Conservation (phyloP, 345 rosid species). For the Trapa incisa region DNA sequence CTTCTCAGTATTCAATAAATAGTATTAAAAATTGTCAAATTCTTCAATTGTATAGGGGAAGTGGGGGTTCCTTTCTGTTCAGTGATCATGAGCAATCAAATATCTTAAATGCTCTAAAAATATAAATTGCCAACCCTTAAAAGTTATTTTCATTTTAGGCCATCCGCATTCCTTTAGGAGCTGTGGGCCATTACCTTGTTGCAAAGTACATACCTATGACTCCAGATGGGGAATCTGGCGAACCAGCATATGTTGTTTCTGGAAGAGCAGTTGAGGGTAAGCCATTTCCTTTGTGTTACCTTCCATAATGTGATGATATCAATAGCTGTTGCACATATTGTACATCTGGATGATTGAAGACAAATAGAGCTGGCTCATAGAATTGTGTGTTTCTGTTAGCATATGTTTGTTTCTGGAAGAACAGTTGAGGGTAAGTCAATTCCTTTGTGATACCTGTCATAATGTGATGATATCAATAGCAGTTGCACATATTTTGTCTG, state of each 20-base stretch:
- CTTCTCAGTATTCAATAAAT: too few species aligned
- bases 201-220: slow-evolving; percentile 89
- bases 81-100: too few species aligned
- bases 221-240: slow-evolving; percentile 75
- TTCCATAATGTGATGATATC: not conserved
- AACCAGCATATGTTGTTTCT: slow-evolving; percentile 61
- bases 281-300: slow-evolving; percentile 9
- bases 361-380: not conserved
- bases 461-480: not conserved
- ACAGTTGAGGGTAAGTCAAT: slow-evolving; percentile 59
- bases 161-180: slow-evolving; percentile 89
- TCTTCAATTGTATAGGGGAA: too few species aligned
- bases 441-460: not conserved
- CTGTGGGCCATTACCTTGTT: slow-evolving; percentile 68
- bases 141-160: slow-evolving; percentile 27
- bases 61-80: too few species aligned
- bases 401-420: slow-evolving; percentile 54
- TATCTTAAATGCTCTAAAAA: too few species aligned
- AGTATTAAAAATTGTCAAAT: too few species aligned
- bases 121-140: too few species aligned
- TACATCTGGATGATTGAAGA: not conserved
- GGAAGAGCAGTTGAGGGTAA: slow-evolving; percentile 73
- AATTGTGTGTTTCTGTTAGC: slow-evolving; percentile 6
- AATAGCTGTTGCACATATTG: not conserved
- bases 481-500: not conserved